Conservation (phyloP, 2,329 filamentous ascomycete species). For the Claviceps purpurea region DNA sequence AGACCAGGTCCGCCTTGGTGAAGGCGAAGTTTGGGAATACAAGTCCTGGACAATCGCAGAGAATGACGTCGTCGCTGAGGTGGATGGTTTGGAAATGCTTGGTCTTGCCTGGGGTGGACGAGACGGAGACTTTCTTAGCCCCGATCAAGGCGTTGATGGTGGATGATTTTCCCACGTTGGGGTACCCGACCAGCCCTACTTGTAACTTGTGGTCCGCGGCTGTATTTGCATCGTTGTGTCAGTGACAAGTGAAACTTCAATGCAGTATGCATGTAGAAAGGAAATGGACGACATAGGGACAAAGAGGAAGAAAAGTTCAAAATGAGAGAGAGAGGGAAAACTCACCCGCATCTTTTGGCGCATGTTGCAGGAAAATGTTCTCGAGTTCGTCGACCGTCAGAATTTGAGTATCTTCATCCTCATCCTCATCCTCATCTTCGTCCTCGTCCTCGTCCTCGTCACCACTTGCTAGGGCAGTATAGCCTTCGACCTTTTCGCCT, state of each 20-base stretch:
- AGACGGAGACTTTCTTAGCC: slow-evolving; percentile 96
- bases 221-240: slow-evolving; percentile 13
- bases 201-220: slow-evolving; percentile 54
- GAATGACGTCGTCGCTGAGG: slow-evolving; percentile 72
- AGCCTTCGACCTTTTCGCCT: slow-evolving; percentile 27
- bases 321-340: too few relatives aligned
- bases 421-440: too few relatives aligned
- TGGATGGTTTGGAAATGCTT: slow-evolving; percentile 99
- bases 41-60: slow-evolving; percentile 96
- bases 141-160: slow-evolving; percentile 99
- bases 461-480: slow-evolving; percentile 9
- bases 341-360: slow-evolving; percentile 38
- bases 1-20: slow-evolving; percentile 91
- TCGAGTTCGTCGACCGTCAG: slow-evolving; percentile 89
- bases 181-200: slow-evolving; percentile 92
- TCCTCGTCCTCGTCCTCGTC: slow-evolving; percentile 33
- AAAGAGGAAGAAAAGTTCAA: too few relatives aligned
- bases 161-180: slow-evolving; percentile 97
- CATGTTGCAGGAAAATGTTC: slow-evolving; percentile 68
- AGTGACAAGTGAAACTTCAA: not conserved
- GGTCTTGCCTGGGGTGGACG: slow-evolving; percentile 92
- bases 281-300: too few relatives aligned
- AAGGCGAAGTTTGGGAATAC: slow-evolving; percentile 97
- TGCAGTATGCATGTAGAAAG: not conserved
- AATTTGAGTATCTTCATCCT: slow-evolving; percentile 58